Evolutionary conservation across 257 asterid species (phyloP).

Genomic region (Scutellaria minor): DNA sequence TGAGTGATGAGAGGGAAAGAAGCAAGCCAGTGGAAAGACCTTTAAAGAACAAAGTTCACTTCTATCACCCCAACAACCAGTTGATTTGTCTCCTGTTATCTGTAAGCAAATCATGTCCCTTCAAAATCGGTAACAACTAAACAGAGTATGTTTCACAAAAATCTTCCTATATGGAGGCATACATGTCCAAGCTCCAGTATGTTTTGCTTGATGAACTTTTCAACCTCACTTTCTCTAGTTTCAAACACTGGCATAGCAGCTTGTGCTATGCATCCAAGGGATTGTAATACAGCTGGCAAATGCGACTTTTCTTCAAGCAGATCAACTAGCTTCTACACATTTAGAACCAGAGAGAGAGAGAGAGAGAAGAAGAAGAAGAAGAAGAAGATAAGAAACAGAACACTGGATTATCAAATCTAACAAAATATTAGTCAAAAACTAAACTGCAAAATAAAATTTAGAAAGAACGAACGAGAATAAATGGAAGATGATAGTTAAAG

Average conservation of each 20-base stretch:
- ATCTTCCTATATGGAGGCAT: conserved; percentile 40
- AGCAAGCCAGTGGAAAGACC: conserved; percentile 48
- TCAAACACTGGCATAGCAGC: conserved; percentile 95
- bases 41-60: conserved; percentile 81
- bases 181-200: conserved; percentile 71
- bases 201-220: conserved; percentile 70
- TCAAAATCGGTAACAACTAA: conserved; percentile 17
- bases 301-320: conserved; percentile 87
- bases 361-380: background rate
- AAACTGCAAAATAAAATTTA: conserved; percentile 18
- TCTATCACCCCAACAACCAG: conserved; percentile 75
- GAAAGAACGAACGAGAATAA: background rate
- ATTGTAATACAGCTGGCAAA: conserved; percentile 90
- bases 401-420: conserved; percentile 25
- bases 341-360: background rate
- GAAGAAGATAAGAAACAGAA: background rate
- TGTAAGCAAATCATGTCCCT: conserved; percentile 43
- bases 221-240: conserved; percentile 87
- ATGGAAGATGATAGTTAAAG: background rate
- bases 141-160: conserved; percentile 17
- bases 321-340: conserved; percentile 80
- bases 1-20: conserved; percentile 18
- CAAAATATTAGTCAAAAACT: conserved; percentile 21
- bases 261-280: conserved; percentile 93
- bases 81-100: conserved; percentile 55